Base-by-base conservation (phyloP, 2,329 filamentous ascomycete species). In the Pseudogymnoascus sp. region DNA sequence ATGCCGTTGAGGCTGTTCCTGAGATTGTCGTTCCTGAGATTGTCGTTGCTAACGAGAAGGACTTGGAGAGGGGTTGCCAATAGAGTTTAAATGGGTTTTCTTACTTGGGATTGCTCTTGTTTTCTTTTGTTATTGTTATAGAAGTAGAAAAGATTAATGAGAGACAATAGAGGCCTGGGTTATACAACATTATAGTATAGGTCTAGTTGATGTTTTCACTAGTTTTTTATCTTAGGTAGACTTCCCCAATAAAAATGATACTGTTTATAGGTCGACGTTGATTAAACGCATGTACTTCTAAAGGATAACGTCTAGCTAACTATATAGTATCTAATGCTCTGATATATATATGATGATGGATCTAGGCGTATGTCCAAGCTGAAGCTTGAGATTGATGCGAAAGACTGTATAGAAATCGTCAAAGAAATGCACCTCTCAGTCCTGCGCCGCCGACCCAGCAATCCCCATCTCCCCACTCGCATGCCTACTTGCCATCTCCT, bases 381-480 rank as follows among this genome's bases (percentile, higher is more conserved):
- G 21, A 10, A 10, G 8, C 7, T 8, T 57, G 50, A 33, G 28
- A 1, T 15, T 10, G 31, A 33, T 4, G 19, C 11, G n/a, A 19
- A 33, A 33, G 28, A 10, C 28, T 3, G 8, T 28, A 8, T 21
- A 19, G 17, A 19, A 33, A 17, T n/a, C 15, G 28, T 13, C 4
- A n/a, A 21, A 10, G 17, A 19, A 10, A 10, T 31, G 17, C n/a
- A 8, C 23, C 23, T 53, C 44, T 33, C 28, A 57, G 50, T 35
- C 50, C 28, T 57, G 50, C n/a, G 50, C 28, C 11, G 28, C 50
- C 10, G 50, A 57, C n/a, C 63, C 61, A 21, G 70, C 79, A 60
- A 79, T 74, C 65, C 83, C 82, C 67, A 84, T 72, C 74, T 87
- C 81, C 0, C 84, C 85, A 73, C 75, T 86, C 0, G 87, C 87